Evolutionary conservation across 2,329 filamentous ascomycete species (phyloP), one percentile per base, ranked within the genome.

Genomic region (Acephala macrosclerotiorum): DNA sequence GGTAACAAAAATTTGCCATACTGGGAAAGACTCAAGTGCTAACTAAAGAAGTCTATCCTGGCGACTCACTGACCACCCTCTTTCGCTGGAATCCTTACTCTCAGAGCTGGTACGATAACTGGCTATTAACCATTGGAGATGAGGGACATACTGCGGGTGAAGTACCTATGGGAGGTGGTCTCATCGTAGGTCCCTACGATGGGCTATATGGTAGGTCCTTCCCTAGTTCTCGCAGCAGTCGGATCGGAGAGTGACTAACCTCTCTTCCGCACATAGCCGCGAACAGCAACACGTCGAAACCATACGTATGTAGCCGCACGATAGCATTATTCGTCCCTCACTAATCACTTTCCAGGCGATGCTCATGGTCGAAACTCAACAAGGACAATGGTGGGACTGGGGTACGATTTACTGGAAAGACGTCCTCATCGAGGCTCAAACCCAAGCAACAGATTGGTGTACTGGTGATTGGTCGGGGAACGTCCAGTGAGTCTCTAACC

Each of bases 401-500:
- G 60, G 60, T 9, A n/a, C 22, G 4, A 49, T 61, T 1, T 38
- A 56, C 11, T 61, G 49, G 49, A 42, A 38, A 25, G 55, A 61
- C 20, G 14, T 63, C 16, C 40, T 57, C 26, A 49, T 63, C 60
- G 60, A 63, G 38, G 60, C 60, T 25, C 38, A 63, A 33, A 63
- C 60, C 2, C 35, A 16, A 25, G 26, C 33, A 7, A 58, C 60
- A 3, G 29, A 35, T 18, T 63, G 53, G 53, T 63, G 60, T 42
- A 55, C 51, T 9, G 49, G 33, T 11, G 56, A 45, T 36, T 61
- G 36, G 42, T 1, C 42, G 8, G 42, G 18, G 18, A 8, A n/a
- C n/a, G n/a, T n/a, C n/a, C n/a, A 45, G 42, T 45, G 18, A 45
- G 42, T 45, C 18, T 20, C 4, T n/a, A n/a, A n/a, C n/a, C n/a